These are phyloP conservation scores for Solanum pinnatisectum DNA, from an alignment of 257 asterid genomes.

Conservation along the genomic window DNA sequence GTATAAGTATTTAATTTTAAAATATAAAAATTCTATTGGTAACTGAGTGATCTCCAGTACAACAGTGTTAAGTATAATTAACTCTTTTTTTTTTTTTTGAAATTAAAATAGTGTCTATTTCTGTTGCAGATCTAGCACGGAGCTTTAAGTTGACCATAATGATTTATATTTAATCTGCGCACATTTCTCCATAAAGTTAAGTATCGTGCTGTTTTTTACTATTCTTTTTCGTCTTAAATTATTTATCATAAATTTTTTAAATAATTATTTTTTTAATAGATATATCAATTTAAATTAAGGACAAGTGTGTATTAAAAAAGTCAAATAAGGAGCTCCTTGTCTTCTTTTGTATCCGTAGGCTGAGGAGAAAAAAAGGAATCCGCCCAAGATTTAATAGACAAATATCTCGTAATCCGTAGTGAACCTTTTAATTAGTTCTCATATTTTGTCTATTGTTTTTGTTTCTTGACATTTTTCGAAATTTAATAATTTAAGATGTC, in stretches of 20 bases:
- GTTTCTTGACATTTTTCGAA: neutral
- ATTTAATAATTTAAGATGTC: neutral
- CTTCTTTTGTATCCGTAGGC: neutral
- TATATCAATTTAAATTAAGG: fast-evolving
- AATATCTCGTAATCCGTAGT: neutral
- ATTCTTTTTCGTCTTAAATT: no score
- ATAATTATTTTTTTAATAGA: no score
- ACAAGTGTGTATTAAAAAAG: neutral
- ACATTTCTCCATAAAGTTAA: neutral
- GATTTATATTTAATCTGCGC: neutral
- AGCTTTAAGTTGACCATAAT: neutral
- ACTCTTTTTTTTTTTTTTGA: neutral
- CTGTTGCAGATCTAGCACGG: neutral
- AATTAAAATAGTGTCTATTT: neutral
- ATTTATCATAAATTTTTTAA: no score
- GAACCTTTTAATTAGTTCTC: neutral
- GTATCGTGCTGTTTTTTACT: neutral
- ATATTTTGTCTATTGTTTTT: neutral
- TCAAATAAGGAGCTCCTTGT: neutral
- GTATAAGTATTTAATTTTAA: no score
- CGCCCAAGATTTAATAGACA: neutral
- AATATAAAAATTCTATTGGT: no score
- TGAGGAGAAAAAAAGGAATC: neutral
- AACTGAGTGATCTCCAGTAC: neutral
- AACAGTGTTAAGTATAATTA: neutral